A percentile compares a stretch with the other conserved stretches of the same genome.
Evolutionary conservation across 768 basidiomycete genomes (phyloP).

Genomic region (Lactarius deliciosus): DNA sequence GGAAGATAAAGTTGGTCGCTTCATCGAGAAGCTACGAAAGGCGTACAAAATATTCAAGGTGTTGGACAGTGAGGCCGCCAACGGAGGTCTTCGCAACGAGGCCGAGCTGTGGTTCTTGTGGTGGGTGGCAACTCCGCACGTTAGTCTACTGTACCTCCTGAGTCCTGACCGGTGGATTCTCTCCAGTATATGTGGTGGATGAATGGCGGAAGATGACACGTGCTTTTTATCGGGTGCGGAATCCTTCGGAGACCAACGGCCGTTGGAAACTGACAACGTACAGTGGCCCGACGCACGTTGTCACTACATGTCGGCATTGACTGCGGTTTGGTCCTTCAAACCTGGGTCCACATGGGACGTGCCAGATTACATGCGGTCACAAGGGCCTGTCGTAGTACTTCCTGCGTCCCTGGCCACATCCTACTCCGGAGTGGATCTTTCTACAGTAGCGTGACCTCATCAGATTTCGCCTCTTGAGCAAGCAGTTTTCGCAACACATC

Average conservation of each 20-base stretch:
- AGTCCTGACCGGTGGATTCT: neutral
- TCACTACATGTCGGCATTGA: too few species aligned
- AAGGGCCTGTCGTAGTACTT: too few species aligned
- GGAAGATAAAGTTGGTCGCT: slow-evolving; percentile 57
- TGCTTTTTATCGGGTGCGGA: neutral
- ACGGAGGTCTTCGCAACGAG: slow-evolving; percentile 81
- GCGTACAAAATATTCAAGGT: slow-evolving; percentile 44
- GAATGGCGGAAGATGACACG: neutral
- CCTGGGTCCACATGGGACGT: neutral
- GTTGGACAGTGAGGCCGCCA: slow-evolving; percentile 55
- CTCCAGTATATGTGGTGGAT: neutral
- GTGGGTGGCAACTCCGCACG: slow-evolving; percentile 43
- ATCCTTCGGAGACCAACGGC: too few species aligned
- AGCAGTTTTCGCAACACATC: too few species aligned
- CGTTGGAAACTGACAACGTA: neutral
- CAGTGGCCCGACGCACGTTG: neutral
- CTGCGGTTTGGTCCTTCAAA: too few species aligned
- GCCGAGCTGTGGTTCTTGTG: slow-evolving; percentile 77
- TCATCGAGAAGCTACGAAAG: slow-evolving; percentile 61
- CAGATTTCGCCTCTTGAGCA: too few species aligned
- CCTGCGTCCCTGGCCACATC: too few species aligned
- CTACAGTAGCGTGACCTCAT: too few species aligned
- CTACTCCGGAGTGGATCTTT: too few species aligned
- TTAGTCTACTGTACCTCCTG: neutral
- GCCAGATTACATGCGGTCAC: neutral